Percentiles rank a stretch among this genome's conserved stretches.
phyloP scores from a whole-genome alignment of 1,139 yeast genomes.

The Candida tunisiensis region DNA sequence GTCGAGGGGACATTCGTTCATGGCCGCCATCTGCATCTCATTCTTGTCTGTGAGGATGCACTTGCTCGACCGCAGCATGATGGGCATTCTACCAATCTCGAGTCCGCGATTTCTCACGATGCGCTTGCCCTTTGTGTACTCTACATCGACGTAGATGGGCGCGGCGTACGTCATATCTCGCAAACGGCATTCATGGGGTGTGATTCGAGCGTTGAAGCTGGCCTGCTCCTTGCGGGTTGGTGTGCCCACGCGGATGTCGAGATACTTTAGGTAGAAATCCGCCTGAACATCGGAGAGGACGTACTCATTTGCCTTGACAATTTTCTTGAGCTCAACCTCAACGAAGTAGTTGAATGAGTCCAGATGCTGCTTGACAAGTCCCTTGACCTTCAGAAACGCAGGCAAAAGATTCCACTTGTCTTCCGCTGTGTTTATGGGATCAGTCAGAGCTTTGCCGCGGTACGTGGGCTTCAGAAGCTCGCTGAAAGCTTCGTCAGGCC shows the following conservation, averaged over 20 bases:
- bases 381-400: slow-evolving; percentile 89
- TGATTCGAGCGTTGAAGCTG: slow-evolving; percentile 27
- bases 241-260: slow-evolving; percentile 70
- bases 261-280: slow-evolving; percentile 79
- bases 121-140: slow-evolving; percentile 86
- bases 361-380: slow-evolving; percentile 89
- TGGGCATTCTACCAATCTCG: slow-evolving; percentile 96
- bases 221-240: slow-evolving; percentile 35
- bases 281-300: slow-evolving; percentile 94
- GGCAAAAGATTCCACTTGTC: slow-evolving; percentile 96
- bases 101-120: slow-evolving; percentile 80
- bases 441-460: slow-evolving; percentile 75
- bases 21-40: slow-evolving; percentile 70
- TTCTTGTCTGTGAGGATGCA: slow-evolving; percentile 70
- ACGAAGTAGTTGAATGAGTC: slow-evolving; percentile 95
- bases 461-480: slow-evolving; percentile 67
- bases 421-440: slow-evolving; percentile 71
- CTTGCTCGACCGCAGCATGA: slow-evolving; percentile 85
- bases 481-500: background rate
- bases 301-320: slow-evolving; percentile 75
- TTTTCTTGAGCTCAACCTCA: slow-evolving; percentile 82
- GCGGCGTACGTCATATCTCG: slow-evolving; percentile 94
- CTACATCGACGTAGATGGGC: slow-evolving; percentile 92
- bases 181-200: slow-evolving; percentile 94
- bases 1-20: slow-evolving; percentile 92